Evolutionary conservation across 305 asterid species (phyloP), one percentile per base, ranked within the genome.

Genomic region (Withania somnifera): DNA sequence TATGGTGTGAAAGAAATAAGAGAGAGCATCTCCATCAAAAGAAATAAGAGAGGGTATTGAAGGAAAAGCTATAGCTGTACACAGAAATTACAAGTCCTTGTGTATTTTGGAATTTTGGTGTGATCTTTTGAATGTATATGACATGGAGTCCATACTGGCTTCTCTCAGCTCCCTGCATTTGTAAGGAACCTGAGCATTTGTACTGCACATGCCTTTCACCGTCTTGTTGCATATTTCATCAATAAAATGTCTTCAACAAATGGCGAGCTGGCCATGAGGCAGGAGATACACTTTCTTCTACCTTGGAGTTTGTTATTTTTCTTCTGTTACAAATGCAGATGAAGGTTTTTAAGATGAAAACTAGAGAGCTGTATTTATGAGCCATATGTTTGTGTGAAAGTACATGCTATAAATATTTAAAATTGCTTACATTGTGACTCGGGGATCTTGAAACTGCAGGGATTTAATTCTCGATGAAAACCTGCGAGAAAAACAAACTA

Each of bases 401-500:
- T 38, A 47, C n/a, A 66, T 42, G 57, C 69, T 26, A 24, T 15
- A n/a, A 38, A 24, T 24, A 66, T 51, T 9, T 13, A 64, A 14
- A 32, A 61, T 47, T 19, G 0, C 54, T 56, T 28, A 7, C 22
- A 47, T 30, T 52, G 34, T 78, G 77, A 76, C 51, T 26, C 11
- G 13, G 24, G 34, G 36, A 53, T 13, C 51, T 75, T 83, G 30
- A 53, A 79, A 79, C 77, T 68, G 81, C 94, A 93, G 99, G 89
- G 92, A 87, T 40, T 88, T 95, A 78, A 61, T 88, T 68, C 82
- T 67, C 2, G 90, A 92, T 77, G 89, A 92, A 75, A 64, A 68
- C 80, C 93, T 94, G 61, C 89, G 94, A 15, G 82, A 81, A 30
- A 87, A 89, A 73, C 99, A 95, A 89, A 84, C 89, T 26, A 79